phyloP scores from a whole-genome alignment of 1,284 basidiomycete species.

The Malassezia nana region DNA sequence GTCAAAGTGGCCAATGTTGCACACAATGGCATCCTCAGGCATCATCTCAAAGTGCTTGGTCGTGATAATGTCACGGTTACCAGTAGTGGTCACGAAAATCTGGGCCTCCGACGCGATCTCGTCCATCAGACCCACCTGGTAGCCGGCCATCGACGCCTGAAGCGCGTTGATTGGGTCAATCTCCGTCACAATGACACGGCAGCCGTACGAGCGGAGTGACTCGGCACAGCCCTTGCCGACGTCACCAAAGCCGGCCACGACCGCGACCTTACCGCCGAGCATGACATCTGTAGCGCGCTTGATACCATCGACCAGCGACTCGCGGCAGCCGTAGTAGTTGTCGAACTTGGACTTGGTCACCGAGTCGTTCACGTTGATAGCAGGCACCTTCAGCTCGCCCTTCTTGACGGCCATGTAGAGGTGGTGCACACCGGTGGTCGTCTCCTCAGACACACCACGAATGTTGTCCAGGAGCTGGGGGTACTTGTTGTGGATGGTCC shows the following conservation, averaged over 20 bases:
- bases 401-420: slow-evolving; percentile 95
- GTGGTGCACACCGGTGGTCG: slow-evolving; percentile 98
- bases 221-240: slow-evolving; percentile 99
- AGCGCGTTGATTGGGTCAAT: slow-evolving; percentile 99
- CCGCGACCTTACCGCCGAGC: slow-evolving; percentile 97
- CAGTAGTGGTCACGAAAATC: slow-evolving; percentile 96
- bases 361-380: slow-evolving; percentile 92
- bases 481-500: slow-evolving; percentile 79
- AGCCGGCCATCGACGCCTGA: slow-evolving; percentile 98
- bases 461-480: slow-evolving; percentile 44
- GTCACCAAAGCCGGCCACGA: slow-evolving; percentile 97
- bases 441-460: slow-evolving; percentile 94
- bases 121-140: slow-evolving; percentile 98
- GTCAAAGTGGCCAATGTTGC: slow-evolving; percentile 98
- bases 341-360: slow-evolving; percentile 99
- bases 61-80: slow-evolving; percentile 96
- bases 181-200: slow-evolving; percentile 91
- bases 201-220: slow-evolving; percentile 89
- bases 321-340: slow-evolving; percentile 64
- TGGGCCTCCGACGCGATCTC: slow-evolving; percentile 79
- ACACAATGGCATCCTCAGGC: slow-evolving; percentile 97
- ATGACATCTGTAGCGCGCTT: slow-evolving; percentile 99
- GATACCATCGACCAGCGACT: slow-evolving; percentile 99
- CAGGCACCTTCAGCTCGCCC: slow-evolving; percentile 89
- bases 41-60: slow-evolving; percentile 83